Conservation (phyloP, 768 basidiomycete genomes). For the Tremella fuciformis region DNA sequence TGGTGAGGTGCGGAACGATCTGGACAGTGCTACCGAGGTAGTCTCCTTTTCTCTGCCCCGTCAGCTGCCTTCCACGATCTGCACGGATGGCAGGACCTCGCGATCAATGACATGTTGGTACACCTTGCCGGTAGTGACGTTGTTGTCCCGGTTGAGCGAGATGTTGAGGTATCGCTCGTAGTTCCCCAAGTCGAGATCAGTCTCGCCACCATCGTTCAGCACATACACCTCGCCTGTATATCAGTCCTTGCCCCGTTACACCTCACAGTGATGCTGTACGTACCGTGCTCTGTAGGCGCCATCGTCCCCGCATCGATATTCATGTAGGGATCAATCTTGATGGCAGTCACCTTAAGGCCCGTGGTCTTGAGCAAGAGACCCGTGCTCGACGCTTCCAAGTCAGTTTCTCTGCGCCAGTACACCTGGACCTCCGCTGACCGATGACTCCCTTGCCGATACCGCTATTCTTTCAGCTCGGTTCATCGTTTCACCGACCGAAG, state of each 20-base stretch:
- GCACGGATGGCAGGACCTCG: constrained; percentile 63
- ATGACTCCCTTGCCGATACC: constrained; percentile 99
- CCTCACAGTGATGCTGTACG: neutral
- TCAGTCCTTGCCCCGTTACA: constrained; percentile 10
- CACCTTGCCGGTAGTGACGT: constrained; percentile 98
- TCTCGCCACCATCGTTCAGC: constrained; percentile 96
- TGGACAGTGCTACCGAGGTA: constrained; percentile 98
- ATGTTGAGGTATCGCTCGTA: constrained; percentile 97
- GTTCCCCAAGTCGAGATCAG: constrained; percentile 95
- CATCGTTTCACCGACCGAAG: neutral
- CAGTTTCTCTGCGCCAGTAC: neutral
- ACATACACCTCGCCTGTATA: constrained; percentile 88
- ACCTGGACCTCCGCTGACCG: constrained; percentile 59
- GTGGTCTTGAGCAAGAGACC: constrained; percentile 91
- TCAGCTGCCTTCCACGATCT: constrained; percentile 7
- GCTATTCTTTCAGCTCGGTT: constrained; percentile 46
- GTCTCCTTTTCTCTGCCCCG: constrained; percentile 56
- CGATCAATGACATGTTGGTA: constrained; percentile 95
- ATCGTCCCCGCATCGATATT: constrained; percentile 99
- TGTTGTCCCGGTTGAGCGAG: constrained; percentile 89
- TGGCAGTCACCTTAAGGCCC: constrained; percentile 93
- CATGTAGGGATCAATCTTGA: constrained; percentile 99
- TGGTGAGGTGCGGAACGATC: constrained; percentile 93
- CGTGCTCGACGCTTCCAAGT: constrained; percentile 79
- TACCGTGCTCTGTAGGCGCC: constrained; percentile 96